Evolutionary conservation across 2,329 filamentous ascomycete genomes (phyloP), one percentile per base, ranked within the genome.

Genomic region (Clonostachys sp.): DNA sequence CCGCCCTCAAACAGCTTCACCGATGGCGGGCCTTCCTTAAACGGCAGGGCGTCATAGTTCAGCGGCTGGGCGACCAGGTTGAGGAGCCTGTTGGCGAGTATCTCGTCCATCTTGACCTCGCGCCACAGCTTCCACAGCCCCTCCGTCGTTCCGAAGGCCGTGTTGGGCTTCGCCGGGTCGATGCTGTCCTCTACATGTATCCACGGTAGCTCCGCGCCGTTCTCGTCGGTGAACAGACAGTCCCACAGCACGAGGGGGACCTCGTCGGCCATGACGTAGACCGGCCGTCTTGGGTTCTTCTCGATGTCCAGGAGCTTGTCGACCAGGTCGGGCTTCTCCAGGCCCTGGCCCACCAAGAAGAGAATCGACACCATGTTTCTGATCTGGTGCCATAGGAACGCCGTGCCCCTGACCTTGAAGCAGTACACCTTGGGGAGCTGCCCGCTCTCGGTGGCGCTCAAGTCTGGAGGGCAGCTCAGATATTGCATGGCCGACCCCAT

Each of bases 341-440:
- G 79, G 1, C 90, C 84, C 68, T 99, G 94, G 30, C 89, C 94
- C 9, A 97, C 84, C 12, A 94, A 74, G 72, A 99, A 97, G n/a
- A 99, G 73, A 7, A 97, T 75, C 14, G 86, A 82, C n/a, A 95
- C 84, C 81, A 99, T 91, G 71, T 92, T 89, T 20, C 94, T 84
- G 55, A 99, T 95, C 70, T 99, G 94, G 69, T 99, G 94, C 94
- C 94, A 99, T 42, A 99, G 71, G 66, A 99, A 99, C 2, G 91
- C 94, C 8, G 87, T 91, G 17, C 94, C 94, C 55, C 91, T 83
- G 39, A 99, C 83, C 49, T 86, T 85, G 66, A 99, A 95, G 51
- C 86, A 85, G 70, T 95, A 97, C 13, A 96, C 79, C 60, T 89
- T 88, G 7, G 83, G 77, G 46, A 66, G 60, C 6, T 50, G 51